A percentile compares a stretch with the other conserved stretches of the same genome.
Evolutionary conservation across 768 basidiomycete species (phyloP).

Genomic region (Stropharia rugosoannulata): DNA sequence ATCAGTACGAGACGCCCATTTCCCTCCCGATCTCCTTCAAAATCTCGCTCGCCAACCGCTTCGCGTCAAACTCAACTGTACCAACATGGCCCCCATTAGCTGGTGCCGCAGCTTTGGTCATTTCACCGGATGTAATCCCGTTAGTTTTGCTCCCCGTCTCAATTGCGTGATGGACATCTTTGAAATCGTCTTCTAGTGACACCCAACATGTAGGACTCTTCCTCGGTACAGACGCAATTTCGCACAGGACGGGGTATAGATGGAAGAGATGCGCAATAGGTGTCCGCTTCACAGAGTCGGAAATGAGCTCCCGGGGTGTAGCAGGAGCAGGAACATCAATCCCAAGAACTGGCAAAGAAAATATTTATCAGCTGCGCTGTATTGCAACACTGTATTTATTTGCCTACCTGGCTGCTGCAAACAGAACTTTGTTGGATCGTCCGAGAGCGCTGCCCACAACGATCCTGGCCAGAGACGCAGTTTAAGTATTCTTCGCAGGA

Average conservation of each 20-base stretch:
- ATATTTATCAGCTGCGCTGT: not conserved
- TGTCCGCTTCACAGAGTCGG: conserved; percentile 75
- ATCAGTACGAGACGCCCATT: conserved; percentile 49
- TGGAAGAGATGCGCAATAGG: conserved; percentile 84
- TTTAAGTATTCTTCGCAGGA: conserved; percentile 72
- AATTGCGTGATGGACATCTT: not conserved
- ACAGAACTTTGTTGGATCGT: conserved; percentile 57
- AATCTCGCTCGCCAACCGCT: conserved; percentile 64
- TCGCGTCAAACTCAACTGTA: conserved; percentile 59
- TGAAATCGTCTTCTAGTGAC: conserved; percentile 6
- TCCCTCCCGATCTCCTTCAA: conserved; percentile 71
- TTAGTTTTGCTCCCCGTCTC: not conserved
- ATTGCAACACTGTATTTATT: not conserved
- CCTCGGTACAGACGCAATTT: conserved; percentile 73
- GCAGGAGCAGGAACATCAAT: conserved; percentile 40
- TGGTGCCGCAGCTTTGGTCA: not conserved
- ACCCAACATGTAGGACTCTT: conserved; percentile 72
- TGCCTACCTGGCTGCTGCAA: conserved; percentile 54
- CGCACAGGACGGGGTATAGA: conserved; percentile 76
- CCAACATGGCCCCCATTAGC: conserved; percentile 1
- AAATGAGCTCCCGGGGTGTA: conserved; percentile 54
- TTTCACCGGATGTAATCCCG: not conserved
- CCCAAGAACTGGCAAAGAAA: conserved; percentile 11
- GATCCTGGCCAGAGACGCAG: conserved; percentile 75
- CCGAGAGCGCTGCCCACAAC: conserved; percentile 73